Evolutionary conservation across 768 basidiomycete genomes (phyloP), one percentile per base, ranked within the genome.

Genomic region (Auriscalpium microsporum): DNA sequence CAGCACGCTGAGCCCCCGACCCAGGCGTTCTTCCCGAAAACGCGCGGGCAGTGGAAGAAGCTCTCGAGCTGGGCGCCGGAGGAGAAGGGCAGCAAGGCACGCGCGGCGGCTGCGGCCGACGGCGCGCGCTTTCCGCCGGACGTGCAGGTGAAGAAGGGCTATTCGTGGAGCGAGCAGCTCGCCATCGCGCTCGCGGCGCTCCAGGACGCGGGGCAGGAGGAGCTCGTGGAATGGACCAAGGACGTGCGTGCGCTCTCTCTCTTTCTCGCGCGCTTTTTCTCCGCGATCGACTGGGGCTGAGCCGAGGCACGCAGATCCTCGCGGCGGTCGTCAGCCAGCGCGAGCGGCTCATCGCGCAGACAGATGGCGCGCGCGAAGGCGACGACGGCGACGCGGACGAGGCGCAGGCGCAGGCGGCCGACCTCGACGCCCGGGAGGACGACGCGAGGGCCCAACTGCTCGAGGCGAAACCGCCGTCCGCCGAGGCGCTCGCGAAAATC

Each of bases 11-110:
- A 69, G 62, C 60, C 58, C 46, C 51, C 46, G 44, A 21, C 21
- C 2, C 62, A 93, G 90, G 84, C 84, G 9, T 90, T 90, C 76
- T 94, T 87, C 74, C 91, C 91, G 13, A 94, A 90, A 75, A 91
- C 90, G 69, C 79, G 87, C 60, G 83, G 85, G 14, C 74, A 86
- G 62, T 94, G 92, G 88, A 92, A 93, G 70, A 81, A 83, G 63
- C 88, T 78, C 65, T 90, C 89, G 8, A 87, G 84, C 61, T 86
- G 83, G 80, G 78, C 86, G 69, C 83, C 85, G 0, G 74, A 75
- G 40, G 61, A 60, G 59, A 83, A 71, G 62, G 72, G 61, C 66
- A 68, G 68, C 52, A 28, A 28, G 28, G 28, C 28, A 28, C 72
- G 70, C 54, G 64, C 65, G 42, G 71, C 74, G 49, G 69, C n/a